Percentiles rank a stretch among this genome's conserved stretches.
Conservation (phyloP, 2,329 filamentous ascomycete genomes). For the Magnaporthiopsis incrustans region DNA sequence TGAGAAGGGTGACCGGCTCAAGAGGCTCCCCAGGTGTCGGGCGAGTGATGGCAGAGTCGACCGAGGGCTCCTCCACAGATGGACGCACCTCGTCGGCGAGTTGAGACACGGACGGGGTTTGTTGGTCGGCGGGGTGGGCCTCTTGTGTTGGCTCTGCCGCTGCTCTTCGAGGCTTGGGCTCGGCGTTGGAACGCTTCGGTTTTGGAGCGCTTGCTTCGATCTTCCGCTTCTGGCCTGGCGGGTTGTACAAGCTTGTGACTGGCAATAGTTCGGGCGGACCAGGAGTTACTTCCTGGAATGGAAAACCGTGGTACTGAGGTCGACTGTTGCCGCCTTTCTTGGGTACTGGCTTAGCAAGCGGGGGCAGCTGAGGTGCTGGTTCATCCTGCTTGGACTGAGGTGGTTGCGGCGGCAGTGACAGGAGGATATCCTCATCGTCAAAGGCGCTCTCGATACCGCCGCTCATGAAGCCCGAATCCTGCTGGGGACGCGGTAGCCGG, state of each 20-base stretch:
- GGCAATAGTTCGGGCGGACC: slow-evolving; percentile 35
- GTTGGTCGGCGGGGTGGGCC: neutral
- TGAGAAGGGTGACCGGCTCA: neutral
- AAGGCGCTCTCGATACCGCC: slow-evolving; percentile 64
- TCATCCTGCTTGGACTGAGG: slow-evolving; percentile 13
- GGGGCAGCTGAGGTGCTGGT: slow-evolving; percentile 7
- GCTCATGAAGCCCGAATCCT: slow-evolving; percentile 80
- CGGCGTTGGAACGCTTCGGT: slow-evolving; percentile 14
- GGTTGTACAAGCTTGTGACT: slow-evolving; percentile 33
- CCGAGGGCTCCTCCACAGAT: neutral
- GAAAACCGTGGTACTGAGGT: slow-evolving; percentile 20
- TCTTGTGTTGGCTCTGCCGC: neutral
- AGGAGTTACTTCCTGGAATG: slow-evolving; percentile 33
- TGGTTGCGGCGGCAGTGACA: slow-evolving; percentile 26
- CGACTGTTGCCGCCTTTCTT: slow-evolving; percentile 11
- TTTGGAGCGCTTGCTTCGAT: slow-evolving; percentile 5
- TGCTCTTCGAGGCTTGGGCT: slow-evolving; percentile 6
- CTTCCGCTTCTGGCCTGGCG: slow-evolving; percentile 15
- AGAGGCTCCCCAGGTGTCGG: neutral
- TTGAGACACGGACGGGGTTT: neutral
- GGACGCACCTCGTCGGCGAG: neutral
- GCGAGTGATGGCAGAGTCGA: neutral
- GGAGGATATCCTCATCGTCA: slow-evolving; percentile 47
- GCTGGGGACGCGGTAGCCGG: slow-evolving; percentile 51
- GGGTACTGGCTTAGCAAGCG: slow-evolving; percentile 5